Percentiles rank a stretch among this genome's conserved stretches.
phyloP scores from a whole-genome alignment of 495 filamentous ascomycete species.

The Lasiosphaeria miniovina region DNA sequence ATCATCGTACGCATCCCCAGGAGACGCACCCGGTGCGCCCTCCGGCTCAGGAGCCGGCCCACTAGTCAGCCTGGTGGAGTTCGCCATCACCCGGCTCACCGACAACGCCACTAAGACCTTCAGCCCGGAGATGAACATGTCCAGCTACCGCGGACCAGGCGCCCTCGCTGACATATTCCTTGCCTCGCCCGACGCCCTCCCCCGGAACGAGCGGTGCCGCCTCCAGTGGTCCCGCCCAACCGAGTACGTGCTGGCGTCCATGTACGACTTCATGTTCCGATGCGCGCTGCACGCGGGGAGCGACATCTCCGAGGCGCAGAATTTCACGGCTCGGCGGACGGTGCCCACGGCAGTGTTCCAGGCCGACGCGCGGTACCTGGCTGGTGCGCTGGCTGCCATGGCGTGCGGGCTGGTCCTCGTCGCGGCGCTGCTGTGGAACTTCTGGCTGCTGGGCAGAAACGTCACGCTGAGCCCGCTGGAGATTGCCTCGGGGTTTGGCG shows the following conservation, averaged over 20 bases:
- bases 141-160: slow-evolving; percentile 4
- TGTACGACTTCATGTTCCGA: slow-evolving; percentile 12
- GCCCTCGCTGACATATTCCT: background rate
- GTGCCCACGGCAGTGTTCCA: background rate
- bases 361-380: background rate
- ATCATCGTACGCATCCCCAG: background rate
- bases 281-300: background rate
- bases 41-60: background rate
- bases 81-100: background rate
- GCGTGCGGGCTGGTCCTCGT: background rate
- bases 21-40: background rate
- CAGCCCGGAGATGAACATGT: background rate
- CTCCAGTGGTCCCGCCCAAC: slow-evolving; percentile 6
- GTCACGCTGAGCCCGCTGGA: slow-evolving; percentile 13
- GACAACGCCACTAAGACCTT: slow-evolving; percentile 9
- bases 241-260: slow-evolving; percentile 3
- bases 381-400: background rate
- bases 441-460: slow-evolving; percentile 7
- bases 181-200: background rate
- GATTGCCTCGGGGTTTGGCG: slow-evolving; percentile 11
- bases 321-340: background rate
- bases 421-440: slow-evolving; percentile 8
- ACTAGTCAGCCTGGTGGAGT: background rate
- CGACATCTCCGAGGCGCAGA: background rate
- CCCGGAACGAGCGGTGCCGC: background rate